These are phyloP conservation scores for Chlamydomonas sphaeroides DNA, from an alignment of 139 green algal species.

Conservation along the genomic window DNA sequence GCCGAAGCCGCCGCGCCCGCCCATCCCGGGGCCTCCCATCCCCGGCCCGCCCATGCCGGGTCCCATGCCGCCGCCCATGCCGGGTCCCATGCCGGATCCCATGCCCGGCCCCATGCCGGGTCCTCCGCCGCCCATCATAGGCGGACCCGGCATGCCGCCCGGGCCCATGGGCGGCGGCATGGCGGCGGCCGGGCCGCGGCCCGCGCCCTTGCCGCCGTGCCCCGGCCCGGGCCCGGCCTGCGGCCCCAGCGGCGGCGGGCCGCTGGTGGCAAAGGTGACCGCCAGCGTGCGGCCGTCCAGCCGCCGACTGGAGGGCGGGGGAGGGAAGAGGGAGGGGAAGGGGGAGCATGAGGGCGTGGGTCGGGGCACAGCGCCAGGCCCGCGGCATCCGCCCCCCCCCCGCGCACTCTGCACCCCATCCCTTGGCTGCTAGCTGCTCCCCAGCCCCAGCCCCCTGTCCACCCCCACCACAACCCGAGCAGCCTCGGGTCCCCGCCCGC, in stretches of 20 bases:
- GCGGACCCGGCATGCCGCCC: neutral
- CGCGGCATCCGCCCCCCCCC: neutral
- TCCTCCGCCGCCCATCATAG: no score
- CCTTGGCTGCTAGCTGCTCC: neutral
- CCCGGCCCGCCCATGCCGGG: neutral
- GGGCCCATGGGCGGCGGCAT: no score
- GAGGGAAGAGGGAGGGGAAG: no score
- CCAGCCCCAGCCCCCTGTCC: neutral
- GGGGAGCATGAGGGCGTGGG: no score
- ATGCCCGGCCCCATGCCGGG: no score
- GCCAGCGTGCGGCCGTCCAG: neutral
- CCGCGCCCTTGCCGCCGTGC: no score
- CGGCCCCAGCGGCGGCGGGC: neutral
- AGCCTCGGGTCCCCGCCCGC: neutral
- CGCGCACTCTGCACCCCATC: neutral
- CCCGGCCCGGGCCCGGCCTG: neutral
- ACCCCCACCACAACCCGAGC: neutral
- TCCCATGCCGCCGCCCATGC: neutral
- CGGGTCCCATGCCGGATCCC: neutral
- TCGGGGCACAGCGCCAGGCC: neutral
- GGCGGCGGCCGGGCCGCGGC: no score
- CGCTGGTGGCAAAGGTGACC: neutral
- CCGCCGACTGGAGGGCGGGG: neutral
- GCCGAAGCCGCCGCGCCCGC: neutral
- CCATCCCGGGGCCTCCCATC: neutral